phyloP scores from a whole-genome alignment of 225 moss, liverwort and hornwort genomes.

The Lunularia cruciata region DNA sequence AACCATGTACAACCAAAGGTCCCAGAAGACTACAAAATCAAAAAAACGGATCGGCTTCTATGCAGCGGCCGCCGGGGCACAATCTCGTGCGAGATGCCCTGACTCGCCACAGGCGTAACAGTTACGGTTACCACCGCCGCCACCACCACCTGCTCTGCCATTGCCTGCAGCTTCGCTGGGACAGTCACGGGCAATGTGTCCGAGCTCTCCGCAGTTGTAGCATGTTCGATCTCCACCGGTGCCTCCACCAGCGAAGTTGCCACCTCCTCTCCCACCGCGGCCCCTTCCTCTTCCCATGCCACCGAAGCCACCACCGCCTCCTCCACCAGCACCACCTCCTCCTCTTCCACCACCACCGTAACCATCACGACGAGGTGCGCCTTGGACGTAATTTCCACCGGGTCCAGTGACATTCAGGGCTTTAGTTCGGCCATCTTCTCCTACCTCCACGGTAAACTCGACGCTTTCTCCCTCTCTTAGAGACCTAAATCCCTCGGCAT shows the following conservation, averaged over 20 bases:
- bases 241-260: slow-evolving; percentile 41
- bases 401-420: slow-evolving; percentile 83
- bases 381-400: slow-evolving; percentile 73
- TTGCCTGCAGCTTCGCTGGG: slow-evolving; percentile 66
- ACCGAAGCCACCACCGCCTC: slow-evolving; percentile 50
- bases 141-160: slow-evolving; percentile 59
- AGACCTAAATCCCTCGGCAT: slow-evolving; percentile 92
- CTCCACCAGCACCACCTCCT: slow-evolving; percentile 47
- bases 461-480: slow-evolving; percentile 86
- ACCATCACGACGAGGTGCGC: slow-evolving; percentile 90
- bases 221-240: slow-evolving; percentile 71
- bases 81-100: slow-evolving; percentile 84
- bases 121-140: slow-evolving; percentile 66
- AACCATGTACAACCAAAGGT: slow-evolving; percentile 4
- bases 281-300: slow-evolving; percentile 59
- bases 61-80: slow-evolving; percentile 59
- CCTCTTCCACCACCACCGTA: slow-evolving; percentile 65
- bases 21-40: slow-evolving; percentile 12
- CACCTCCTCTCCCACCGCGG: slow-evolving; percentile 49
- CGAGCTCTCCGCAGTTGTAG: slow-evolving; percentile 90
- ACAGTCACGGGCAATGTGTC: slow-evolving; percentile 85
- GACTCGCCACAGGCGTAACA: slow-evolving; percentile 95
- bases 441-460: slow-evolving; percentile 78
- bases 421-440: slow-evolving; percentile 91
- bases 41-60: slow-evolving; percentile 29